Percentiles rank a stretch among this genome's conserved stretches.
Conservation (phyloP, 106 monocot species). For the Apostasia ramifera region DNA sequence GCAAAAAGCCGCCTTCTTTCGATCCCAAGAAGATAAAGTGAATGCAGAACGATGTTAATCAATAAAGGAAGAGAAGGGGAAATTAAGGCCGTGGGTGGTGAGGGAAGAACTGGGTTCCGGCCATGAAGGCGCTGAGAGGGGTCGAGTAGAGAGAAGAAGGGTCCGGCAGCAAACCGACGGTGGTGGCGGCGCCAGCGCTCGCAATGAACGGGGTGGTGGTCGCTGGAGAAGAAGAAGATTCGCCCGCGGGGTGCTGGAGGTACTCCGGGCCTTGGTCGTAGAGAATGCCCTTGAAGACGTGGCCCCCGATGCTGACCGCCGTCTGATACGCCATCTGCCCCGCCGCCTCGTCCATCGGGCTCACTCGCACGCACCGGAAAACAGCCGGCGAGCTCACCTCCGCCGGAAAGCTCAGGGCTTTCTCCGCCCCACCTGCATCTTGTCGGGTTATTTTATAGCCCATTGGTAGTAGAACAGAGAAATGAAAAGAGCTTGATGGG, state of each 20-base stretch:
- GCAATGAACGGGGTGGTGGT: background rate
- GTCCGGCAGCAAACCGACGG: background rate
- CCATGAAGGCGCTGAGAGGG: conserved; percentile 8
- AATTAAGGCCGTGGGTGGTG: conserved; percentile 2
- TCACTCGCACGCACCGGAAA: conserved; percentile 79
- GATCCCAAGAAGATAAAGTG: too few relatives aligned
- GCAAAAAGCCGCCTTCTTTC: too few relatives aligned
- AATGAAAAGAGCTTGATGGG: too few relatives aligned
- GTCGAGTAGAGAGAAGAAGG: conserved; percentile 4
- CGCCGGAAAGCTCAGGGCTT: conserved; percentile 40
- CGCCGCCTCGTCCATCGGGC: conserved; percentile 70
- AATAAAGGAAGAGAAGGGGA: too few relatives aligned
- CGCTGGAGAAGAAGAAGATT: conserved; percentile 34
- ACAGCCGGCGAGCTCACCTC: conserved; percentile 80
- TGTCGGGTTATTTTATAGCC: too few relatives aligned
- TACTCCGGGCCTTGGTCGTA: conserved; percentile 65
- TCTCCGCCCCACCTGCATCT: conserved; percentile 23
- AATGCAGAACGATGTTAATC: too few relatives aligned
- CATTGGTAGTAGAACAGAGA: too few relatives aligned
- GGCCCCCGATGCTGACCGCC: conserved; percentile 74
- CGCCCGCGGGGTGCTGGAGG: conserved; percentile 16
- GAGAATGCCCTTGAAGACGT: conserved; percentile 78
- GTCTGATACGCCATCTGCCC: conserved; percentile 85
- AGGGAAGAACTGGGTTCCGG: conserved; percentile 6
- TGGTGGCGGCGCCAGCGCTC: conserved; percentile 5